These are phyloP conservation scores for Metschnikowia peoriensis DNA, from an alignment of 805 yeast species.

Conservation along the genomic window DNA sequence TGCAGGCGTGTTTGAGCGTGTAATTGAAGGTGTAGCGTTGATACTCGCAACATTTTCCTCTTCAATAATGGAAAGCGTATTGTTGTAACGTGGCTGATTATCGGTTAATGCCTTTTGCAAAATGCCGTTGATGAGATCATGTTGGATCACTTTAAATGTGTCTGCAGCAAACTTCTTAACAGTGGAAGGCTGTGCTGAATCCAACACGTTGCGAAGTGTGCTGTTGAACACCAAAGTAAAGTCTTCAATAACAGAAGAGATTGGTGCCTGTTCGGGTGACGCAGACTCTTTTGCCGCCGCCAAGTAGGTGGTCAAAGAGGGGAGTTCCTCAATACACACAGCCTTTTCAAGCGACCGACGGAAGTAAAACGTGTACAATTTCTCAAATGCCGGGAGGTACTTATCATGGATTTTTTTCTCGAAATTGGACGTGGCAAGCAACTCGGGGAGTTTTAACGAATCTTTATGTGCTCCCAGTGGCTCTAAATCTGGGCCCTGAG, in stretches of 20 bases:
- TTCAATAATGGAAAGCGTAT: slow-evolving; percentile 19
- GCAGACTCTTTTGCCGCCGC: slow-evolving; percentile 20
- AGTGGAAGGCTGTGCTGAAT: slow-evolving; percentile 64
- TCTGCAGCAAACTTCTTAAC: slow-evolving; percentile 55
- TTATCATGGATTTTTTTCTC: slow-evolving; percentile 52
- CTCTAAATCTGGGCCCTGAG: not conserved
- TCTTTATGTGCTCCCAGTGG: slow-evolving; percentile 16
- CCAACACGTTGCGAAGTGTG: slow-evolving; percentile 60
- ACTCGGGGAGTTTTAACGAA: slow-evolving; percentile 50
- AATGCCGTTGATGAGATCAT: slow-evolving; percentile 59
- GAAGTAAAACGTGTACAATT: slow-evolving; percentile 62
- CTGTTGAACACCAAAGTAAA: slow-evolving; percentile 69
- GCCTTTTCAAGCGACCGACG: slow-evolving; percentile 81
- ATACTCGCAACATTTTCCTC: slow-evolving; percentile 12
- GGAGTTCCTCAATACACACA: slow-evolving; percentile 73
- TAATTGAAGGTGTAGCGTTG: slow-evolving; percentile 21
- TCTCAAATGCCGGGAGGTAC: slow-evolving; percentile 62
- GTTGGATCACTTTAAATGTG: slow-evolving; percentile 57
- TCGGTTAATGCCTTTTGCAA: slow-evolving; percentile 34
- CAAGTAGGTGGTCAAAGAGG: slow-evolving; percentile 44
- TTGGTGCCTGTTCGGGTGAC: slow-evolving; percentile 59
- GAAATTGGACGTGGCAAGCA: slow-evolving; percentile 54
- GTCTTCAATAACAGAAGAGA: slow-evolving; percentile 86
- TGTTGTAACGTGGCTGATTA: slow-evolving; percentile 42
- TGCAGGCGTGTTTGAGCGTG: slow-evolving; percentile 33